phyloP scores from a whole-genome alignment of 805 yeast genomes.

The Wickerhamomyces pijperi region DNA sequence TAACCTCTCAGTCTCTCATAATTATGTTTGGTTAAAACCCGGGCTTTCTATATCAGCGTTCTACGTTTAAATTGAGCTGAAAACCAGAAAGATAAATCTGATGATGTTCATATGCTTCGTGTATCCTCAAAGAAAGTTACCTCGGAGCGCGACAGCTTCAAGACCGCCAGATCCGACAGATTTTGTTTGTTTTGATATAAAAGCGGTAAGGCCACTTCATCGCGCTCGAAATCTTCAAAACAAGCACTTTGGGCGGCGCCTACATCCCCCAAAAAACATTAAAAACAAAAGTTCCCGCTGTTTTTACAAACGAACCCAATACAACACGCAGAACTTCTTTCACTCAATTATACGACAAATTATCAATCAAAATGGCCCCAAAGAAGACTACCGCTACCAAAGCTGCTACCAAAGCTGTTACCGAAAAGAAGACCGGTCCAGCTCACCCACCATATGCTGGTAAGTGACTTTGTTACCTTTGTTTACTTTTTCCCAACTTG shows the following conservation, averaged over 20 bases:
- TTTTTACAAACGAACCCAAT: background rate
- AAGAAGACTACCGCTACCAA: constrained; percentile 10
- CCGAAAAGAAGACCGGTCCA: constrained; percentile 14
- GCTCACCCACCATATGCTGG: constrained; percentile 19
- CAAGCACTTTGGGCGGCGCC: constrained; percentile 3
- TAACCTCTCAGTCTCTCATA: too few relatives aligned
- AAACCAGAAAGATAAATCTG: too few relatives aligned
- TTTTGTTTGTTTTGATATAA: constrained; percentile 6
- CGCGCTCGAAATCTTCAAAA: constrained; percentile 6
- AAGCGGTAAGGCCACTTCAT: background rate
- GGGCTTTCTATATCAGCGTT: too few relatives aligned
- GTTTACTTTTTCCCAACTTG: background rate
- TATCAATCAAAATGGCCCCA: constrained; percentile 10
- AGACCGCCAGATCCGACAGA: too few relatives aligned
- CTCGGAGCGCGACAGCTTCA: too few relatives aligned
- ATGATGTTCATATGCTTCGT: too few relatives aligned
- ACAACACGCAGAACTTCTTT: background rate
- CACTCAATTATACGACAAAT: background rate
- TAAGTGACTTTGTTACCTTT: constrained; percentile 6
- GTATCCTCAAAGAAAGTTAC: too few relatives aligned
- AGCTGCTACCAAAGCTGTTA: constrained; percentile 5
- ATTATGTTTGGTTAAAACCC: too few relatives aligned
- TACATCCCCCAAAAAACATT: background rate
- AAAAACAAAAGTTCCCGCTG: background rate
- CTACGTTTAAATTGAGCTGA: too few relatives aligned